phyloP scores from a whole-genome alignment of 2,329 filamentous ascomycete species.

The Hortaea werneckii region DNA sequence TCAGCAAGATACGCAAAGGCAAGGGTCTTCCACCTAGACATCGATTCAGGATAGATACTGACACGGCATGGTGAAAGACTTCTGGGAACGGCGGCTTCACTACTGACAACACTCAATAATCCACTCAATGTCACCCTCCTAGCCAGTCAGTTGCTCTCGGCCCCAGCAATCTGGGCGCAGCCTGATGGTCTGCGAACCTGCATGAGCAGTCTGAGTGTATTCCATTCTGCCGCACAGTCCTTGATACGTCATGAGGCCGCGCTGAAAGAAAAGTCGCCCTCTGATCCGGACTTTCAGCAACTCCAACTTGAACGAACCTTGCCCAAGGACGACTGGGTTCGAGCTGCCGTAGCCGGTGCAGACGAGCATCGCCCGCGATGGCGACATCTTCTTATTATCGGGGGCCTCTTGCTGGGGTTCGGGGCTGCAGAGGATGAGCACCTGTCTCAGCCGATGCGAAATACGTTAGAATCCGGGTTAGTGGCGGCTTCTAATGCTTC shows the following conservation, averaged over 20 bases:
- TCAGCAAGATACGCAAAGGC: constrained; percentile 51
- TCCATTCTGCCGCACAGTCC: constrained; percentile 55
- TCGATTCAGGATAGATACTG: too few relatives aligned
- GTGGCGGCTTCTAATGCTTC: constrained; percentile 69
- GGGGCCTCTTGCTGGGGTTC: constrained; percentile 68
- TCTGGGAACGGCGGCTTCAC: constrained; percentile 55
- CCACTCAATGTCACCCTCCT: constrained; percentile 65
- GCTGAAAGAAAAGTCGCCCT: constrained; percentile 15
- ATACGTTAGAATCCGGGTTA: constrained; percentile 61
- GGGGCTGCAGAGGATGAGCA: constrained; percentile 53
- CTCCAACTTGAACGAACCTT: constrained; percentile 23
- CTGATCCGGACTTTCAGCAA: constrained; percentile 16
- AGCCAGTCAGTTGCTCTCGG: constrained; percentile 60
- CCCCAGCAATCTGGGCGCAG: constrained; percentile 60
- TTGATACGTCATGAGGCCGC: constrained; percentile 40
- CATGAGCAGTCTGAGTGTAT: constrained; percentile 59
- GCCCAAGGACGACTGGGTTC: constrained; percentile 46
- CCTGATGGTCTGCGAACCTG: constrained; percentile 53
- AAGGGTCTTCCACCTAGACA: constrained; percentile 13
- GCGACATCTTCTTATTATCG: constrained; percentile 74
- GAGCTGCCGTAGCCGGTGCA: constrained; percentile 48
- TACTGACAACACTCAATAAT: constrained; percentile 61
- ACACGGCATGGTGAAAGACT: constrained; percentile 26
- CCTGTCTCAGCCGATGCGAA: constrained; percentile 54
- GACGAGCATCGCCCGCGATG: constrained; percentile 57